Conservation (phyloP, 2,329 filamentous ascomycete genomes). For the Penicillium sp. region DNA sequence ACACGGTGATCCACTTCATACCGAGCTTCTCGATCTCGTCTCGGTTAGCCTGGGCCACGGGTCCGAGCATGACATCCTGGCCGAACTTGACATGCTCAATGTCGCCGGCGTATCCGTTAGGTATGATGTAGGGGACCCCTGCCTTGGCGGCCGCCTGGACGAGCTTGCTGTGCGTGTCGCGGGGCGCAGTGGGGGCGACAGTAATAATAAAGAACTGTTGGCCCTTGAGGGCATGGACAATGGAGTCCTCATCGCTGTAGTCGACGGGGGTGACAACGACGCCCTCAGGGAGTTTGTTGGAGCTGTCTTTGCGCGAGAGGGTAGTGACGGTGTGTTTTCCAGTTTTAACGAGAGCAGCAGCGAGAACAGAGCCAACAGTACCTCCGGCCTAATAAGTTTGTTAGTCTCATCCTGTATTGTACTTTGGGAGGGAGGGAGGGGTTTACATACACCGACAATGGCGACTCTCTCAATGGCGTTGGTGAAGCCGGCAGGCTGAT, state of each 20-base stretch:
- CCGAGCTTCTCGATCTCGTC: slow-evolving; percentile 45
- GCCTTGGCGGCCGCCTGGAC: slow-evolving; percentile 57
- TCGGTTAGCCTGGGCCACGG: slow-evolving; percentile 24
- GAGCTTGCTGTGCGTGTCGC: slow-evolving; percentile 51
- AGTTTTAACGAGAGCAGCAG: too few species aligned
- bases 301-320: slow-evolving; percentile 49
- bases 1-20: slow-evolving; percentile 16
- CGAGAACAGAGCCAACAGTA: too few species aligned
- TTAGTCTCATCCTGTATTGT: slow-evolving; percentile 10
- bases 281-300: slow-evolving; percentile 46
- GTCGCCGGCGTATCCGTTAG: slow-evolving; percentile 48
- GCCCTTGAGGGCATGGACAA: slow-evolving; percentile 53
- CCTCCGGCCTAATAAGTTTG: slow-evolving; percentile 13
- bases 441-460: slow-evolving; percentile 39
- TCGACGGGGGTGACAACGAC: slow-evolving; percentile 47
- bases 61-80: slow-evolving; percentile 41
- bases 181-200: slow-evolving; percentile 46
- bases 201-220: slow-evolving; percentile 62
- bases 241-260: slow-evolving; percentile 49
- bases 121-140: slow-evolving; percentile 56
- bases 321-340: slow-evolving; percentile 46
- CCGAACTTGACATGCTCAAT: slow-evolving; percentile 31
- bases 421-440: not conserved
- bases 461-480: slow-evolving; percentile 42
- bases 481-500: slow-evolving; percentile 23